phyloP scores from a whole-genome alignment of 345 rosid species.

The Populus alba region DNA sequence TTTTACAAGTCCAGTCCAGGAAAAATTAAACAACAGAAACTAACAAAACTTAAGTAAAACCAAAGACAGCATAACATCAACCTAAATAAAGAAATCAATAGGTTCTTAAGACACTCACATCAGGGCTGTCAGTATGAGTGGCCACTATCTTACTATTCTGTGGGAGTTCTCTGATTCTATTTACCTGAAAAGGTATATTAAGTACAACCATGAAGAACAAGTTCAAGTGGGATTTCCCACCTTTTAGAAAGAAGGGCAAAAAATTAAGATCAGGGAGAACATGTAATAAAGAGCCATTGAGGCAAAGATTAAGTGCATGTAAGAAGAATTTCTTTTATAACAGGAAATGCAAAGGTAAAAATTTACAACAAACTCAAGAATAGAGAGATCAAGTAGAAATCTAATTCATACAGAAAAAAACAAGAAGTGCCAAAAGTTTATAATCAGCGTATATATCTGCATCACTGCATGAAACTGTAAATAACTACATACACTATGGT shows the following conservation, averaged over 20 bases:
- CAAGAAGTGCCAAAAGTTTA: background rate
- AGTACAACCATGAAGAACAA: background rate
- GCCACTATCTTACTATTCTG: constrained; percentile 92
- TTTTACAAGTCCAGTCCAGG: constrained; percentile 15
- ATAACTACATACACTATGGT: background rate
- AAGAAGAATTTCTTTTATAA: background rate
- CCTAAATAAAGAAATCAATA: background rate
- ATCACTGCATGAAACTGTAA: background rate
- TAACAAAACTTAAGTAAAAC: background rate
- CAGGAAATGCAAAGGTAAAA: no score
- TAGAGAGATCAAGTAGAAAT: background rate
- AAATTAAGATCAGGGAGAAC: background rate
- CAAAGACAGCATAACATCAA: background rate
- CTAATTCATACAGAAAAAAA: background rate
- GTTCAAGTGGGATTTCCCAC: background rate
- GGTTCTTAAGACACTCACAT: constrained; percentile 43
- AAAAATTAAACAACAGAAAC: constrained; percentile 9
- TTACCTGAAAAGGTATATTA: constrained; percentile 54
- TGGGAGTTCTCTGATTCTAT: constrained; percentile 97
- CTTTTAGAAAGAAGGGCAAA: constrained; percentile 10
- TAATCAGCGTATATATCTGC: background rate
- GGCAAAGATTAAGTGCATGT: background rate
- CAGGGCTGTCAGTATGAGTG: constrained; percentile 99
- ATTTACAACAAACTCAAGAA: background rate
- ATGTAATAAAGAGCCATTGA: background rate